Evolutionary conservation across 192 early-diverging fungal species (phyloP), one percentile per base, ranked within the genome.

Genomic region (Backusella westeae): DNA sequence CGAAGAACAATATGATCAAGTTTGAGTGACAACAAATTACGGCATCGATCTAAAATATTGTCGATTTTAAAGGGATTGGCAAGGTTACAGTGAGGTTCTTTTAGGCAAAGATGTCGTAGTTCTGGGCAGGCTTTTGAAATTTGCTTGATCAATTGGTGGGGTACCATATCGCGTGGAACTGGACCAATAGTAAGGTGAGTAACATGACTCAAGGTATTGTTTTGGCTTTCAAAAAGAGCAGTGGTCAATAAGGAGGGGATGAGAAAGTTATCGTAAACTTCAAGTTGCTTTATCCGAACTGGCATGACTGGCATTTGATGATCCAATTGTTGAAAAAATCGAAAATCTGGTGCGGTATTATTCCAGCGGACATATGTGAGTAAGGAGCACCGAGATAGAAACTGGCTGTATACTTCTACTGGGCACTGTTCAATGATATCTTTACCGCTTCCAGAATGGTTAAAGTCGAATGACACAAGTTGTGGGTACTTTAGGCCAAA

Each of bases 111-210:
- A n/a, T 63, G 56, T 26, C 56, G 21, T 63, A 63, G 2, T 29
- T 63, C 56, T 29, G 56, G 56, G 23, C 56, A 63, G 23, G 56
- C 56, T 63, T 63, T 63, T 29, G 56, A 63, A 14, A 63, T 63
- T 10, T 63, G 56, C 2, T 63, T 29, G 12, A 63, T 29, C n/a
- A 63, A 63, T 63, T 63, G 56, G 23, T 63, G 23, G 9, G 56
- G 56, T 63, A 63, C 23, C 56, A 63, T 63, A 63, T 63, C 56
- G 56, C 56, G 56, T 12, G 56, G 56, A 63, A 63, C 56, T 63
- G 56, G 56, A 29, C 56, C 56, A 63, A 63, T 63, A 14, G 56
- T 63, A 63, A 63, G 56, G 9, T 63, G 56, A 23, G 56, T 63
- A 63, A 63, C 56, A 63, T 63, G 26, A 26, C 23, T 26, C 3